Conservation (phyloP, 352 stramenopile genomes). For the Phytophthora meadii region DNA sequence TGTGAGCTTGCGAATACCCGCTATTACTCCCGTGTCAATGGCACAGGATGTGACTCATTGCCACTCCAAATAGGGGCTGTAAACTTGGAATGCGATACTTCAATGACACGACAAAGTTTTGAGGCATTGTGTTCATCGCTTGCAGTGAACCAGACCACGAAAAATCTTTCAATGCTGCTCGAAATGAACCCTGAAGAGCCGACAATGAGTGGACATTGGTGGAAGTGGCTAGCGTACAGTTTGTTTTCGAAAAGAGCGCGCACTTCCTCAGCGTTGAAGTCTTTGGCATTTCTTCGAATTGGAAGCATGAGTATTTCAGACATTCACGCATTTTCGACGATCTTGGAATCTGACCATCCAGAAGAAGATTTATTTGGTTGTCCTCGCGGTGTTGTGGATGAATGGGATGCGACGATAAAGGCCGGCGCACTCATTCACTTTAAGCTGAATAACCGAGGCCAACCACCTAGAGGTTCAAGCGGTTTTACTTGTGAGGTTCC, state of each 20-base stretch:
- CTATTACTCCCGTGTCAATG: too few relatives aligned
- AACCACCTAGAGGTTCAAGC: not conserved
- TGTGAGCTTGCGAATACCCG: too few relatives aligned
- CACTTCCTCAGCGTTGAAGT: not conserved
- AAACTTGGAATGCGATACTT: too few relatives aligned
- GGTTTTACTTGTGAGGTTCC: not conserved
- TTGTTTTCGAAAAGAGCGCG: constrained; percentile 13
- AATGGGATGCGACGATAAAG: constrained; percentile 4
- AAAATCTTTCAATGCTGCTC: constrained; percentile 1
- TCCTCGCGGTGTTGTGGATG: not conserved
- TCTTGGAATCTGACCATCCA: constrained; percentile 5
- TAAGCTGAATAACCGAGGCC: not conserved
- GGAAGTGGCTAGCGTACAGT: constrained; percentile 9
- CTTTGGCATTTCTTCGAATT: not conserved
- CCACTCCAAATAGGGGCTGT: too few relatives aligned
- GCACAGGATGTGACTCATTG: too few relatives aligned
- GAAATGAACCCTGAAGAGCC: not conserved
- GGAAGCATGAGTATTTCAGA: not conserved
- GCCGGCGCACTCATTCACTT: not conserved
- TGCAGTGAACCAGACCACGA: constrained; percentile 7
- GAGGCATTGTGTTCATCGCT: constrained; percentile 5
- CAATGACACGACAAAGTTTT: too few relatives aligned
- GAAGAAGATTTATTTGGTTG: constrained; percentile 12
- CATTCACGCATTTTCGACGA: constrained; percentile 1
- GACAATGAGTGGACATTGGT: not conserved